phyloP scores from a whole-genome alignment of 1,284 basidiomycete species.

The Cronartium quercuum region DNA sequence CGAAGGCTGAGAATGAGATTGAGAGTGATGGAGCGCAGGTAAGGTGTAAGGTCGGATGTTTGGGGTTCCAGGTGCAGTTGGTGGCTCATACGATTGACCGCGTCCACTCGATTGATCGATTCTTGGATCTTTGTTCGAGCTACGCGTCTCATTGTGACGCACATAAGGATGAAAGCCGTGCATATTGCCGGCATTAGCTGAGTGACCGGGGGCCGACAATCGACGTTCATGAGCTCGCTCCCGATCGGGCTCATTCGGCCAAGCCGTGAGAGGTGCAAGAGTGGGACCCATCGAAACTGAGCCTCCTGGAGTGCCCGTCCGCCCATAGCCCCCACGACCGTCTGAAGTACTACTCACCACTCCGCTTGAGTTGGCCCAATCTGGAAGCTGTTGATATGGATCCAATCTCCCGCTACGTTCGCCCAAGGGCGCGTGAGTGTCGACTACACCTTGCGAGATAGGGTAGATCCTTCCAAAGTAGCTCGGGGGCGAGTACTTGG shows the following conservation, averaged over 20 bases:
- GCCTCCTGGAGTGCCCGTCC: background rate
- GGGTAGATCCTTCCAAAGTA: conserved; percentile 14
- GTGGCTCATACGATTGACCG: conserved; percentile 12
- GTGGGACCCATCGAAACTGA: background rate
- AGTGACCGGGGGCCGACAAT: background rate
- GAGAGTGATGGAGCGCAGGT: conserved; percentile 6
- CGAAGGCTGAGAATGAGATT: background rate
- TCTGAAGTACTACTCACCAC: background rate
- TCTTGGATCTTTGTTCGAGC: conserved; percentile 5
- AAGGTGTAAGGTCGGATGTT: background rate
- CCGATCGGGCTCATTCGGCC: conserved; percentile 12
- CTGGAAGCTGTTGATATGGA: background rate
- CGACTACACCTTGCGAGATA: background rate
- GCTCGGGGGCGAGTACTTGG: conserved; percentile 2
- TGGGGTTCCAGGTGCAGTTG: conserved; percentile 25
- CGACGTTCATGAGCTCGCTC: conserved; percentile 10
- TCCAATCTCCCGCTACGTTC: conserved; percentile 16
- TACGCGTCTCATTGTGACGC: conserved; percentile 1
- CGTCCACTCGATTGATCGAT: conserved; percentile 1
- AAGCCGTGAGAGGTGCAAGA: conserved; percentile 9
- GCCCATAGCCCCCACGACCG: background rate
- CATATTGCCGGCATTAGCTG: background rate
- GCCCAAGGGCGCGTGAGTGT: conserved; percentile 3
- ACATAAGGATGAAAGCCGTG: conserved; percentile 37
- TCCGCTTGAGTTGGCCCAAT: conserved; percentile 8